Percentiles rank a stretch among this genome's conserved stretches.
Conservation (phyloP, 495 filamentous ascomycete species). For the Hypoxylon intermedium region DNA sequence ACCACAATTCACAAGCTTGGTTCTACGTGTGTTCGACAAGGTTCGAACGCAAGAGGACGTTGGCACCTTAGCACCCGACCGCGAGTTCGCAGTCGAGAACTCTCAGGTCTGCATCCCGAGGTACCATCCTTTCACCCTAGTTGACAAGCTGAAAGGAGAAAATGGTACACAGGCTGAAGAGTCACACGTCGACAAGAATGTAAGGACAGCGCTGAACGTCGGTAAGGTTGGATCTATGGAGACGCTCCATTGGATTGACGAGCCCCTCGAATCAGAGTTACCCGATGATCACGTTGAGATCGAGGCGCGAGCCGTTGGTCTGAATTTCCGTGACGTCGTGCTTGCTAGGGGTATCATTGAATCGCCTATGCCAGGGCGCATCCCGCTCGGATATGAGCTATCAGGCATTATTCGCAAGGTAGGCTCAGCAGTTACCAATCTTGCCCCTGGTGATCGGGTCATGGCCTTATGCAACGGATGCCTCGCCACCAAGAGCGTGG, state of each 20-base stretch:
- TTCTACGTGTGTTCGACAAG: slow-evolving; percentile 32
- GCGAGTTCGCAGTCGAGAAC: slow-evolving; percentile 39
- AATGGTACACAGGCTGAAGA: background rate
- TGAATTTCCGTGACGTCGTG: slow-evolving; percentile 52
- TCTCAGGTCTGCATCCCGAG: slow-evolving; percentile 26
- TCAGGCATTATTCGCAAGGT: slow-evolving; percentile 50
- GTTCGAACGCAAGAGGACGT: slow-evolving; percentile 26
- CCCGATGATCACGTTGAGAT: slow-evolving; percentile 45
- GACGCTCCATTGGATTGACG: slow-evolving; percentile 35
- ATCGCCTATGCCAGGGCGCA: slow-evolving; percentile 18
- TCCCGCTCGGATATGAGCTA: slow-evolving; percentile 47
- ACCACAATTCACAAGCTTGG: slow-evolving; percentile 20
- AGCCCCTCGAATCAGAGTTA: slow-evolving; percentile 1
- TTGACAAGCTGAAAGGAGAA: slow-evolving; percentile 8
- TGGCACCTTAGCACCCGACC: slow-evolving; percentile 34
- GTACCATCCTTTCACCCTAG: slow-evolving; percentile 32
- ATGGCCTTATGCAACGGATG: slow-evolving; percentile 43
- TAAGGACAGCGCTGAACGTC: slow-evolving; percentile 17
- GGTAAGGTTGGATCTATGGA: slow-evolving; percentile 34
- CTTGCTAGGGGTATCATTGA: slow-evolving; percentile 43
- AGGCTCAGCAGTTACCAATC: slow-evolving; percentile 44
- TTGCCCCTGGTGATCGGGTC: slow-evolving; percentile 53
- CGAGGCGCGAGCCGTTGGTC: slow-evolving; percentile 47
- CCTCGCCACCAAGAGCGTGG: slow-evolving; percentile 41
- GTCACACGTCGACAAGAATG: background rate